Percentiles rank a stretch among this genome's conserved stretches.
These are phyloP conservation scores for Liquidambar formosana DNA, from an alignment of 164 flowering plant species.

Conservation along the genomic window DNA sequence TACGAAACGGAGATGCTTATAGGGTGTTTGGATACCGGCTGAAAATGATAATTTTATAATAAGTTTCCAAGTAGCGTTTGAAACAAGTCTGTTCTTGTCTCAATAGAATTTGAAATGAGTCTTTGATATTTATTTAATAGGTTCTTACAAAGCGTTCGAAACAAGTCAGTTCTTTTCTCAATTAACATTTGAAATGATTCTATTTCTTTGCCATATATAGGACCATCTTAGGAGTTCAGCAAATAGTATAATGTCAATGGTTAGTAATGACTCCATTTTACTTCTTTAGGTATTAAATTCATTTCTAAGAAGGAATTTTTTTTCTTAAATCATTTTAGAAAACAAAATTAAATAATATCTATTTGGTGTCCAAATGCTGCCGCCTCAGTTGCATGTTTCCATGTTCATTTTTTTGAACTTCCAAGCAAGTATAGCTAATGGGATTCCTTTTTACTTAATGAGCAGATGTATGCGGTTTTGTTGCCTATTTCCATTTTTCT, in stretches of 20 bases:
- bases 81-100: no score
- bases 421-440: background rate
- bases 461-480: constrained; percentile 53
- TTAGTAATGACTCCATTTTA: background rate
- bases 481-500: constrained; percentile 52
- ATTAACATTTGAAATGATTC: background rate
- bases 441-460: constrained; percentile 10
- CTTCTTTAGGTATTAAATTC: background rate
- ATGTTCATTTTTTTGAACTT: background rate
- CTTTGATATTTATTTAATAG: no score
- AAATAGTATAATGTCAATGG: background rate
- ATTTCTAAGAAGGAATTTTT: background rate
- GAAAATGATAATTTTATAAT: no score
- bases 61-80: no score
- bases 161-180: no score
- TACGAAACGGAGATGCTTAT: no score
- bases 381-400: background rate
- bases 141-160: no score
- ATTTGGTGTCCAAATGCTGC: background rate
- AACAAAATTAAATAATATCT: background rate
- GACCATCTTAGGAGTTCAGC: background rate
- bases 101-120: background rate
- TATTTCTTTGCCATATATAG: background rate
- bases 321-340: background rate
- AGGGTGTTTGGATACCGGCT: no score